A percentile compares a stretch with the other conserved stretches of the same genome.
Conservation (phyloP, 2,329 filamentous ascomycete genomes). For the Seiridium cupressi region DNA sequence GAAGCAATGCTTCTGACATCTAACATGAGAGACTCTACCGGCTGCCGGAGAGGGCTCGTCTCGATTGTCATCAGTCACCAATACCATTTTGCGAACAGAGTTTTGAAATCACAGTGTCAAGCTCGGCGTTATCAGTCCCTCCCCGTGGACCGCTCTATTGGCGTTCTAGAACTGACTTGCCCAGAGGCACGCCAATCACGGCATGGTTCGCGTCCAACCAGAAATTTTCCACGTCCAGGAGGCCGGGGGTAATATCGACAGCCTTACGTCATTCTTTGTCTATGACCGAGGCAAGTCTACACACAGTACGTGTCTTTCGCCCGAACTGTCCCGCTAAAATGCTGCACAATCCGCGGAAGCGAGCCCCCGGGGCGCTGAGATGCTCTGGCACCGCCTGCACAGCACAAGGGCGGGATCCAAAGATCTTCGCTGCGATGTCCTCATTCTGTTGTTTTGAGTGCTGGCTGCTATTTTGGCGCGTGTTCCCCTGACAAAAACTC, state of each 20-base stretch:
- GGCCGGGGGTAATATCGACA: slow-evolving; percentile 12
- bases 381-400: not conserved
- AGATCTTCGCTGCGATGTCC: not conserved
- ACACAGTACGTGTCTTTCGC: not conserved
- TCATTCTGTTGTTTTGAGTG: not conserved
- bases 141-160: not conserved
- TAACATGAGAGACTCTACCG: too few species aligned
- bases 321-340: not conserved
- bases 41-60: too few species aligned
- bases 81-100: too few species aligned
- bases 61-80: too few species aligned
- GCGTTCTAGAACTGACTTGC: slow-evolving; percentile 2
- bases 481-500: not conserved
- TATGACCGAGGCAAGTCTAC: not conserved
- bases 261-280: slow-evolving; percentile 13
- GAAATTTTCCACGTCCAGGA: slow-evolving; percentile 9
- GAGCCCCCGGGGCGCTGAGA: too few species aligned
- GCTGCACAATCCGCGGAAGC: too few species aligned
- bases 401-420: not conserved
- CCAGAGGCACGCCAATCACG: slow-evolving; percentile 7
- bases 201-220: slow-evolving; percentile 1
- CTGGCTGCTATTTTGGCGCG: not conserved
- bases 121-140: too few species aligned
- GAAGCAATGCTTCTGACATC: too few species aligned
- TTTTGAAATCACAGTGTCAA: too few species aligned